Conservation (phyloP, 805 yeast genomes). For the Wickerhamiella sorbophila region DNA sequence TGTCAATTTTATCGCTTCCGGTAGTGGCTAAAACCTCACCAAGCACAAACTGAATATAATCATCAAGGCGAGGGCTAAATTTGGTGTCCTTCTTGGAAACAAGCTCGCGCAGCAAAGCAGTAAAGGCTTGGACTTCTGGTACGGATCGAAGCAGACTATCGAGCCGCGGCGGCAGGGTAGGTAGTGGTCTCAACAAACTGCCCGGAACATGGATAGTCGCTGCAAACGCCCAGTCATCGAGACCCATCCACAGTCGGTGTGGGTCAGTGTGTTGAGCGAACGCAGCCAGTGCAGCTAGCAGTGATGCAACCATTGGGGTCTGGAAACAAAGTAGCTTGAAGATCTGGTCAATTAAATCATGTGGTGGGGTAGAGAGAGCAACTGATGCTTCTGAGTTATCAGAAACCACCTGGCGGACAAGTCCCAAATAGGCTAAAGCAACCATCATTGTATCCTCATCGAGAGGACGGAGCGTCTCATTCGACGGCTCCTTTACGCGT, state of each 20-base stretch:
- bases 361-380: neutral
- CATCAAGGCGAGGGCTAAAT: constrained; percentile 3
- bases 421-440: constrained; percentile 55
- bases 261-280: neutral
- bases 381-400: constrained; percentile 25
- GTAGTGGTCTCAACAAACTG: constrained; percentile 11
- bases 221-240: constrained; percentile 57
- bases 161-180: constrained; percentile 27
- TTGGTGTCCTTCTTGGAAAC: neutral
- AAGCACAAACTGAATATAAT: constrained; percentile 57
- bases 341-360: constrained; percentile 3
- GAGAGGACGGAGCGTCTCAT: constrained; percentile 20
- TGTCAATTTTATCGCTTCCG: neutral
- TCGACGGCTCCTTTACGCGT: neutral
- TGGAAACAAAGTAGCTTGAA: constrained; percentile 6
- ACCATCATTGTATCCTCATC: constrained; percentile 71
- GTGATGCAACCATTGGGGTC: constrained; percentile 3
- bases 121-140: constrained; percentile 48
- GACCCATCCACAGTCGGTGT: constrained; percentile 43
- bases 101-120: constrained; percentile 36
- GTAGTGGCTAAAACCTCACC: constrained; percentile 46
- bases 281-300: neutral
- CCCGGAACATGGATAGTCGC: constrained; percentile 20
- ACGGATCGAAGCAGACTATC: constrained; percentile 34
- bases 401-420: constrained; percentile 41